Evolutionary conservation across 1,284 basidiomycete genomes (phyloP).

Genomic region (Austropuccinia psidii): DNA sequence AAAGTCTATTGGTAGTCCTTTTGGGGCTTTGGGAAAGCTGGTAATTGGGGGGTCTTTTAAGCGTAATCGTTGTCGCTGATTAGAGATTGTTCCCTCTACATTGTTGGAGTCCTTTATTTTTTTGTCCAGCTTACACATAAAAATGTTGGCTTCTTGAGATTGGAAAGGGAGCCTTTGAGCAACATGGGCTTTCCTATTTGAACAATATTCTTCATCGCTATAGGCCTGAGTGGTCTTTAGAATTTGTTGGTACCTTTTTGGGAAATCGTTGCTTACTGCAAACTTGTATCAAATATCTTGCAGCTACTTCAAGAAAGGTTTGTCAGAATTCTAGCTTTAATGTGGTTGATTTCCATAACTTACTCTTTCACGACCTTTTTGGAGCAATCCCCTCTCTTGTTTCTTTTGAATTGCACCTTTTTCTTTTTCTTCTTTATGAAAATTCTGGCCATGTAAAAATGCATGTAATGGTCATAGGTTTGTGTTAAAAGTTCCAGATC

Average conservation of each 20-base stretch:
- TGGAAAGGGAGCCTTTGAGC: neutral
- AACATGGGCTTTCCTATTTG: neutral
- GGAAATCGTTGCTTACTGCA: neutral
- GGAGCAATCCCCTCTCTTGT: too few relatives aligned
- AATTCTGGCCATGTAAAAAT: neutral
- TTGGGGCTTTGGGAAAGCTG: neutral
- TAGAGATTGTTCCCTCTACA: neutral
- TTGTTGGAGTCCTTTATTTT: neutral
- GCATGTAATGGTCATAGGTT: slow-evolving; percentile 9
- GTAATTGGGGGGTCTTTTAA: neutral
- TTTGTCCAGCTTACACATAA: neutral
- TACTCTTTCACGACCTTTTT: too few relatives aligned
- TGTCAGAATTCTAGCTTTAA: too few relatives aligned
- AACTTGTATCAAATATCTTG: neutral
- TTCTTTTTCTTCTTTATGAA: neutral
- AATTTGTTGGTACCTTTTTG: neutral
- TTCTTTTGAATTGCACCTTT: too few relatives aligned
- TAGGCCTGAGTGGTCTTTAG: neutral
- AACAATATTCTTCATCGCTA: slow-evolving; percentile 1
- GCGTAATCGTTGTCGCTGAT: neutral
- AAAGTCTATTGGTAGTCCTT: slow-evolving; percentile 9
- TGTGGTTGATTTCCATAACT: too few relatives aligned
- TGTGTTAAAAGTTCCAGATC: too few relatives aligned
- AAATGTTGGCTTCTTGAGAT: neutral
- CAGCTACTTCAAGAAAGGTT: too few relatives aligned